Conservation (phyloP, 2,329 filamentous ascomycete genomes). For the Cadophora gregata region DNA sequence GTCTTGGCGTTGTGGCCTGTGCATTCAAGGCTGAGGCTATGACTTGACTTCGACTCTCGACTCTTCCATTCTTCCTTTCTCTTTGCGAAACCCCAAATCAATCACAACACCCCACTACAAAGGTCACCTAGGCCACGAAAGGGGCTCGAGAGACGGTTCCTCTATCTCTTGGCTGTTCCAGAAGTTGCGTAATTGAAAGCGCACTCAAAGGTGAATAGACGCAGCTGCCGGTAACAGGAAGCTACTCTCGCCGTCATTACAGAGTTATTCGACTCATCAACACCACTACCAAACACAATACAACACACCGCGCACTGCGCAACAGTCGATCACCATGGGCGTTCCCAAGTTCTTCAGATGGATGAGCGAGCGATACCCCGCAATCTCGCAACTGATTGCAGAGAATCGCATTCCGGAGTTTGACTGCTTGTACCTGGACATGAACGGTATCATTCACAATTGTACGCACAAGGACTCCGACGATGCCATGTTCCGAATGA, state of each 20-base stretch:
- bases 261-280: conserved; percentile 19
- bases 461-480: conserved; percentile 98
- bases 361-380: conserved; percentile 98
- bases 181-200: conserved; percentile 22
- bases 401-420: conserved; percentile 99
- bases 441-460: conserved; percentile 99
- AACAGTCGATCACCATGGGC: conserved; percentile 48
- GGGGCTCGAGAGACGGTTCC: conserved; percentile 18
- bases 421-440: conserved; percentile 94
- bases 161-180: conserved; percentile 1
- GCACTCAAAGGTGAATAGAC: conserved; percentile 20
- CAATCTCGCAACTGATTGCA: conserved; percentile 97
- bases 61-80: conserved; percentile 16
- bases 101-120: conserved; percentile 26
- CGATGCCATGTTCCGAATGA: conserved; percentile 88
- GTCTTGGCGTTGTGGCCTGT: conserved; percentile 12
- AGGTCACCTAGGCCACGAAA: conserved; percentile 18
- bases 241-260: conserved; percentile 28
- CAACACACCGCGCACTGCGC: conserved; percentile 30
- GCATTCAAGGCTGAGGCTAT: conserved; percentile 13
- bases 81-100: conserved; percentile 31
- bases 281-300: conserved; percentile 21
- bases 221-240: conserved; percentile 41
- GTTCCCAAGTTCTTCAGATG: conserved; percentile 70
- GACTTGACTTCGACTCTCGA: conserved; percentile 13